Conservation (phyloP, 1,284 basidiomycete species). For the Stygiomarasmius scandens region DNA sequence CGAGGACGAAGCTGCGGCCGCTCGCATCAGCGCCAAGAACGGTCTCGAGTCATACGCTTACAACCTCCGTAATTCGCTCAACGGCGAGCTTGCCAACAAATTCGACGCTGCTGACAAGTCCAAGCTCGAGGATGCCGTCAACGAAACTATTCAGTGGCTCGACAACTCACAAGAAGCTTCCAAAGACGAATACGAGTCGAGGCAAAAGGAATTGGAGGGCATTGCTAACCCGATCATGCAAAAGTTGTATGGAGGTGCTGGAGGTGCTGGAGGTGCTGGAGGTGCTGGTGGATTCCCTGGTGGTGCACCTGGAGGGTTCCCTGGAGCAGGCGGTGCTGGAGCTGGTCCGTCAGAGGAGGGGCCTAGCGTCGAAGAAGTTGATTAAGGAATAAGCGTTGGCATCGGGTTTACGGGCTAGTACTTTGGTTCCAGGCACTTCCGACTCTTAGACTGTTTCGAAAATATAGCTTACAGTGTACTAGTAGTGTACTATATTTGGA, state of each 20-base stretch:
- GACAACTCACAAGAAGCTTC: slow-evolving; percentile 88
- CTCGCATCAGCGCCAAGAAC: background rate
- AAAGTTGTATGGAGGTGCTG: slow-evolving; percentile 83
- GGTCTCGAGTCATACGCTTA: background rate
- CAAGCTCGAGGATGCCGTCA: slow-evolving; percentile 82
- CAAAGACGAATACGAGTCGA: slow-evolving; percentile 95
- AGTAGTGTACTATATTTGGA: too few species aligned
- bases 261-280: too few species aligned
- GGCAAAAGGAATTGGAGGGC: slow-evolving; percentile 94
- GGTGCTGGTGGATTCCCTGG: slow-evolving; percentile 55
- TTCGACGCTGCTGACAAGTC: slow-evolving; percentile 87
- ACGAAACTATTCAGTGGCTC: slow-evolving; percentile 88
- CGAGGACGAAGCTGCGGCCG: background rate
- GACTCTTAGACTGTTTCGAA: too few species aligned
- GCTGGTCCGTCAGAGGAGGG: slow-evolving; percentile 75
- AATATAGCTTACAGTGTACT: too few species aligned
- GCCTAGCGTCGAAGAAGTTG: slow-evolving; percentile 88
- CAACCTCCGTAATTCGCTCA: slow-evolving; percentile 47
- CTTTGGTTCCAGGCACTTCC: too few species aligned
- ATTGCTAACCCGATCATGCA: slow-evolving; percentile 95
- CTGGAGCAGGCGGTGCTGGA: slow-evolving; percentile 44
- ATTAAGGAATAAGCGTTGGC: too few species aligned
- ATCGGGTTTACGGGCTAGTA: too few species aligned
- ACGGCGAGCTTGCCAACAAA: slow-evolving; percentile 86
- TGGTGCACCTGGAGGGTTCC: slow-evolving; percentile 57